Conservation (phyloP, 495 filamentous ascomycete species). For the Thermochaetoides thermophila region DNA sequence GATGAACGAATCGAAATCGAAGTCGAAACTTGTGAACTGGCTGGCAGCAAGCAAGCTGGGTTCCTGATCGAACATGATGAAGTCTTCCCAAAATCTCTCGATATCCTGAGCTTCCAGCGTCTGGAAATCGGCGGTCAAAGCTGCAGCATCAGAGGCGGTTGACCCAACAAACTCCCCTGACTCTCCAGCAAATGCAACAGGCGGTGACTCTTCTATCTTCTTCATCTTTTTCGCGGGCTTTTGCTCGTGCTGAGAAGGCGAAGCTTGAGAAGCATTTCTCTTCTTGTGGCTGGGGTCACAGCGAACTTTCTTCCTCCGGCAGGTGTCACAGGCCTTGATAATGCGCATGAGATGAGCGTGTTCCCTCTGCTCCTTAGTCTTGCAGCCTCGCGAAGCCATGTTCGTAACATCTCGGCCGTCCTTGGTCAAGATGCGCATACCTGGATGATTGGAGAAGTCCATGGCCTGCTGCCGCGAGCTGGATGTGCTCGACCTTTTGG, state of each 20-base stretch:
- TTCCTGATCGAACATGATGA: constrained; percentile 25
- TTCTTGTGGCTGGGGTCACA: constrained; percentile 38
- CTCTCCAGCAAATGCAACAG: constrained; percentile 6
- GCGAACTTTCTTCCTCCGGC: constrained; percentile 39
- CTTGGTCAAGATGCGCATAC: constrained; percentile 45
- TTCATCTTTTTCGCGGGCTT: constrained; percentile 24
- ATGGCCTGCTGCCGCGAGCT: constrained; percentile 15
- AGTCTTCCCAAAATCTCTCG: constrained; percentile 22
- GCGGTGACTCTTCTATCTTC: constrained; percentile 18
- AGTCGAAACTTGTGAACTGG: constrained; percentile 6
- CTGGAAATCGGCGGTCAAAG: constrained; percentile 1
- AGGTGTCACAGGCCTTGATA: constrained; percentile 43
- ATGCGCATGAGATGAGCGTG: constrained; percentile 43
- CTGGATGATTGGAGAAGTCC: constrained; percentile 35
- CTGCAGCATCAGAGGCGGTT: constrained; percentile 8
- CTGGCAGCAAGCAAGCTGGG: constrained; percentile 4
- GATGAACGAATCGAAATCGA: constrained; percentile 27
- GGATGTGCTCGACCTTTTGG: constrained; percentile 13
- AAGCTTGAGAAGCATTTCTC: constrained; percentile 19
- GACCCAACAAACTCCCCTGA: too few species aligned
- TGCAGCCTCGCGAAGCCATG: constrained; percentile 40
- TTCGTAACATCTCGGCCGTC: constrained; percentile 42
- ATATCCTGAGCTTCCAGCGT: neutral
- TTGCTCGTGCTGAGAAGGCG: constrained; percentile 17
- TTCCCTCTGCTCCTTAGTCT: constrained; percentile 46